Conservation (phyloP, 2,329 filamentous ascomycete genomes). For the Colletotrichum liaoningense region DNA sequence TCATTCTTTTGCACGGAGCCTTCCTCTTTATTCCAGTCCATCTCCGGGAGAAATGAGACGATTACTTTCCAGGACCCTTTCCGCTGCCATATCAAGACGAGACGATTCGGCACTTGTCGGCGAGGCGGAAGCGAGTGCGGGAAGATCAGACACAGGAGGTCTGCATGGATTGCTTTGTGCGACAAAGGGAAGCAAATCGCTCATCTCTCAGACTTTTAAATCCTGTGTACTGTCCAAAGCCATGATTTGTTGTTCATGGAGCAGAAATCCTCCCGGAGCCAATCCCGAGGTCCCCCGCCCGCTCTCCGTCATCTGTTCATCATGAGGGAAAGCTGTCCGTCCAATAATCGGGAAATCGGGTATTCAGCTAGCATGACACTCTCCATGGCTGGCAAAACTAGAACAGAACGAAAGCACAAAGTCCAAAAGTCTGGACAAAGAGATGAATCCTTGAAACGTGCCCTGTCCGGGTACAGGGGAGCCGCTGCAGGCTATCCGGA, state of each 20-base stretch:
- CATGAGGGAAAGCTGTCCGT: not conserved
- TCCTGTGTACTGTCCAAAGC: not conserved
- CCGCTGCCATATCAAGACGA: not conserved
- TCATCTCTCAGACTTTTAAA: not conserved
- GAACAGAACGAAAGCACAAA: not conserved
- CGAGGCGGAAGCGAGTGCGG: not conserved
- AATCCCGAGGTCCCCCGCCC: not conserved
- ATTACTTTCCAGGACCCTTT: not conserved
- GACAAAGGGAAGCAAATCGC: not conserved
- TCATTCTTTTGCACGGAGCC: not conserved
- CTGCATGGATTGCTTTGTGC: not conserved
- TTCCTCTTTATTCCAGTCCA: too few species aligned
- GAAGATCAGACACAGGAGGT: not conserved
- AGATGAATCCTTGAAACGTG: slow-evolving; percentile 8
- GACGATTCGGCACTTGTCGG: slow-evolving; percentile 12
- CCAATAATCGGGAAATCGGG: not conserved
- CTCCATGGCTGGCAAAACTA: not conserved
- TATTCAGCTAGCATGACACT: not conserved
- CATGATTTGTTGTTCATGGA: not conserved
- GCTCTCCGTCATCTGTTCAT: not conserved
- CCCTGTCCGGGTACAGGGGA: not conserved
- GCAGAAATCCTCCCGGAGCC: not conserved
- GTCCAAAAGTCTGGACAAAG: slow-evolving; percentile 1
- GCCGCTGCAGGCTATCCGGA: slow-evolving; percentile 20
- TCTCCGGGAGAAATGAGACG: not conserved